Conservation (phyloP, 2,329 filamentous ascomycete species). For the Lithohypha guttulata region DNA sequence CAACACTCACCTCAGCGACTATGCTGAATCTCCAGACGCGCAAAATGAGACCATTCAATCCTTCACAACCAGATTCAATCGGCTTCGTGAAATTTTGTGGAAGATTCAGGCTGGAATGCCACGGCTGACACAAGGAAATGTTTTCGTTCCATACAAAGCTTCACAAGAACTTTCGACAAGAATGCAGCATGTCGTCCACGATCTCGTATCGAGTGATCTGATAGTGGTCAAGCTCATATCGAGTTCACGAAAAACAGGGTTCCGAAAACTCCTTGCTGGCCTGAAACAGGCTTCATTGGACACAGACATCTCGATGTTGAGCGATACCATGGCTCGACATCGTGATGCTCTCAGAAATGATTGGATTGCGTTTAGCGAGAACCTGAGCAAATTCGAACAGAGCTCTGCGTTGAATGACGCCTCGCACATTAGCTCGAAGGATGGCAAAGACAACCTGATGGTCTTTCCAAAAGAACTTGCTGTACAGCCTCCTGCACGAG, state of each 20-base stretch:
- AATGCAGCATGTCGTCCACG: background rate
- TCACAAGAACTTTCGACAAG: slow-evolving; percentile 1
- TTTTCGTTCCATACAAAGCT: slow-evolving; percentile 2
- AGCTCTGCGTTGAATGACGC: background rate
- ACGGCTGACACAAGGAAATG: background rate
- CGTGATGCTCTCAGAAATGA: background rate
- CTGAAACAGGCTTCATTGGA: background rate
- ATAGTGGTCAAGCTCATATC: slow-evolving; percentile 3
- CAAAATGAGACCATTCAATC: background rate
- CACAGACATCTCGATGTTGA: background rate
- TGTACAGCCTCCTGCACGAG: background rate
- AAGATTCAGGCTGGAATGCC: background rate
- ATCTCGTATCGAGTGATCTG: slow-evolving; percentile 1
- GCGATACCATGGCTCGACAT: slow-evolving; percentile 2
- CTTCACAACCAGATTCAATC: background rate
- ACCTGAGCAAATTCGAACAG: background rate
- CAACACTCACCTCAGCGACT: background rate
- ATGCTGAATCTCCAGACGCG: background rate
- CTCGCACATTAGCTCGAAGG: background rate
- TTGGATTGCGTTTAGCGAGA: background rate
- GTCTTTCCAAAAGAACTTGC: no score
- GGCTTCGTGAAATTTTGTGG: slow-evolving; percentile 1
- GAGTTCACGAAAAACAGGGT: slow-evolving; percentile 1
- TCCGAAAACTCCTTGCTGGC: background rate
- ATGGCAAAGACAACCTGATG: background rate